A percentile compares a stretch with the other conserved stretches of the same genome.
Conservation (phyloP, 2,329 filamentous ascomycete genomes). For the Harringtonia lauricola region DNA sequence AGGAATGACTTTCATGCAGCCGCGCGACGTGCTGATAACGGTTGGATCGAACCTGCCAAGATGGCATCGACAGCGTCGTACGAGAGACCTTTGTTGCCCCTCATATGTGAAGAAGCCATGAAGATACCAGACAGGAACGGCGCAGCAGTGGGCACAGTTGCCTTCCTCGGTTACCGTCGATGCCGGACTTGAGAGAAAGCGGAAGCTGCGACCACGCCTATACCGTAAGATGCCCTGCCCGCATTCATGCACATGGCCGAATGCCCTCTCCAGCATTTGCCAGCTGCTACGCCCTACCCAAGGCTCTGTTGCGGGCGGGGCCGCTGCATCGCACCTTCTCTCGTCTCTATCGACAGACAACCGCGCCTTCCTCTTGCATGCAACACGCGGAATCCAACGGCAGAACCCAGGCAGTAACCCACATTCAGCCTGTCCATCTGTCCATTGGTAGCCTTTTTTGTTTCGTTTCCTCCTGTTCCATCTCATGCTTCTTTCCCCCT, state of each 20-base stretch:
- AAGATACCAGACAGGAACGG: neutral
- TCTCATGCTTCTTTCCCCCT: too few species aligned
- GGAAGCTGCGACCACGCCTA: too few species aligned
- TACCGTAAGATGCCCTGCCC: too few species aligned
- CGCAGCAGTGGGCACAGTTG: neutral
- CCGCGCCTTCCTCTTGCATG: neutral
- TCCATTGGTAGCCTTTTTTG: neutral
- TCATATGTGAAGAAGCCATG: neutral
- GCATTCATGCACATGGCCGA: too few species aligned
- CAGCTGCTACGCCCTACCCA: neutral
- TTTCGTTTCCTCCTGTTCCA: neutral
- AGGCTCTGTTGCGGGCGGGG: conserved; percentile 6
- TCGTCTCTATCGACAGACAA: too few species aligned
- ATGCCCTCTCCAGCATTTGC: too few species aligned
- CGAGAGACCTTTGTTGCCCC: neutral
- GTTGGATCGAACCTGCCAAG: too few species aligned
- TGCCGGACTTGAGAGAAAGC: too few species aligned
- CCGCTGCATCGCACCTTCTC: neutral
- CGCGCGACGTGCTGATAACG: too few species aligned
- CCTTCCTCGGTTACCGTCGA: neutral
- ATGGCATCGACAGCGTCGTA: too few species aligned
- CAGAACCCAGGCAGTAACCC: too few species aligned
- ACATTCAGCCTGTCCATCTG: neutral
- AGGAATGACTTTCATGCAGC: too few species aligned
- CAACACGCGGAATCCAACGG: neutral